Evolutionary conservation across 108 stramenopile species (phyloP), one percentile per base, ranked within the genome.

Genomic region (Nannochloropsis granulata): DNA sequence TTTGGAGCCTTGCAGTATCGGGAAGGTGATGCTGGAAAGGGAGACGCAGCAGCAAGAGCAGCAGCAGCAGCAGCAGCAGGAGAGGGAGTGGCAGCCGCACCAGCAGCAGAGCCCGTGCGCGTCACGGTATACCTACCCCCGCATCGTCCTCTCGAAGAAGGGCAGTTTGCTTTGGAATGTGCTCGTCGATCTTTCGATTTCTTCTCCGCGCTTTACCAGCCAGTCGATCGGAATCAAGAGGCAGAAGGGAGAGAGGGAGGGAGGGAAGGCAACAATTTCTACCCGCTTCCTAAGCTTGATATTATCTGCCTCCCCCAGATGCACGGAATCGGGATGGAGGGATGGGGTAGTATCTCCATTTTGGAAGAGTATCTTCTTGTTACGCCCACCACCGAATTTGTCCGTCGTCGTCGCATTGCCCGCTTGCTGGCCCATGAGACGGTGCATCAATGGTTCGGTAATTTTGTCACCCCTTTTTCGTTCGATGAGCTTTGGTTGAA

Each of bases 401-500:
- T 80, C 24, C 81, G 87, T 12, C 44, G 81, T 19, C 79, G 87
- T 43, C 86, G 89, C 21, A 81, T 87, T 43, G 89, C 87, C 9
- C 81, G 87, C 23, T 85, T 89, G 19, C 23, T 89, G 2, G 85
- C 85, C 84, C 89, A 89, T 44, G 89, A 89, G 79, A 42, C 88
- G 13, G 80, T 21, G 43, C 89, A 89, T 43, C 87, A 87, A 85
- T 89, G 89, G 89, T 88, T 82, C 81, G 89, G 89, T 13, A 87
- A 89, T 81, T 42, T 89, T 9, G 86, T 87, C 19, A 89, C 89
- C 1, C 87, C 87, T 14, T 24, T 45, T 12, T 84, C 84, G 87
- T 88, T 87, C 24, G 87, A 88, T 26, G 89, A 88, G 81, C 82
- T 89, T 13, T 89, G 89, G 89, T 56, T 89, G 23, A 89, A 89